Evolutionary conservation across 345 rosid species (phyloP).

Genomic region (Carallia pectinifolia): DNA sequence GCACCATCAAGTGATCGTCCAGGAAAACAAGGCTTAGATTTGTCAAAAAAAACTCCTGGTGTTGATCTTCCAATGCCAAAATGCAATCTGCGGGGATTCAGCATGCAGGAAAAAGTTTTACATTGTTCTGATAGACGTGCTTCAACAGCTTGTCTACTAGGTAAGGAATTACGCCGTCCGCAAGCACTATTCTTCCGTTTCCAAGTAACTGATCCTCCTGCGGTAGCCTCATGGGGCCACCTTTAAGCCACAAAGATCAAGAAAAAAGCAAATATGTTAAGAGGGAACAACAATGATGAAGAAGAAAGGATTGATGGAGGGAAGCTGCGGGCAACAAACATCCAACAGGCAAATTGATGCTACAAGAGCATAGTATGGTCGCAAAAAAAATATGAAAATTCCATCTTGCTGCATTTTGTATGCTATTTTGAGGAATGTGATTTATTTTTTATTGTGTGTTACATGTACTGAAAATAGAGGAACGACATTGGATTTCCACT

Average conservation of each 20-base stretch:
- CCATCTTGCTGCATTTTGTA: too few relatives aligned
- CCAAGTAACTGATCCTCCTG: slow-evolving; percentile 23
- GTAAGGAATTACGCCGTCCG: slow-evolving; percentile 36
- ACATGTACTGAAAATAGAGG: too few relatives aligned
- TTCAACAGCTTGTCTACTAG: slow-evolving; percentile 26
- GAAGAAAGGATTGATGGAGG: neutral
- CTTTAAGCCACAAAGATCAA: slow-evolving; percentile 34
- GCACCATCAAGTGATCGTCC: slow-evolving; percentile 28
- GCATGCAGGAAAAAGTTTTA: slow-evolving; percentile 44
- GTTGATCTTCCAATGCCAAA: slow-evolving; percentile 31
- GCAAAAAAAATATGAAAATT: too few relatives aligned
- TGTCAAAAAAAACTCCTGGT: slow-evolving; percentile 56
- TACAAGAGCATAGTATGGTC: too few relatives aligned
- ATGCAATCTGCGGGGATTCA: slow-evolving; percentile 35
- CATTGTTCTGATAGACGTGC: slow-evolving; percentile 33
- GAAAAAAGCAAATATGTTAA: slow-evolving; percentile 6
- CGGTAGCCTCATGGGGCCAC: slow-evolving; percentile 29
- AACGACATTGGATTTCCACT: too few relatives aligned
- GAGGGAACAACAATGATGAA: neutral
- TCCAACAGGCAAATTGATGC: too few relatives aligned
- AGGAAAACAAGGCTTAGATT: slow-evolving; percentile 49
- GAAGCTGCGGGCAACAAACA: too few relatives aligned
- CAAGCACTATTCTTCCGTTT: slow-evolving; percentile 34
- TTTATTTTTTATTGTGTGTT: too few relatives aligned
- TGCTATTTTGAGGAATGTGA: too few relatives aligned